Base-by-base conservation (phyloP, 2,329 filamentous ascomycete genomes). In the Penicillium occitanis region DNA sequence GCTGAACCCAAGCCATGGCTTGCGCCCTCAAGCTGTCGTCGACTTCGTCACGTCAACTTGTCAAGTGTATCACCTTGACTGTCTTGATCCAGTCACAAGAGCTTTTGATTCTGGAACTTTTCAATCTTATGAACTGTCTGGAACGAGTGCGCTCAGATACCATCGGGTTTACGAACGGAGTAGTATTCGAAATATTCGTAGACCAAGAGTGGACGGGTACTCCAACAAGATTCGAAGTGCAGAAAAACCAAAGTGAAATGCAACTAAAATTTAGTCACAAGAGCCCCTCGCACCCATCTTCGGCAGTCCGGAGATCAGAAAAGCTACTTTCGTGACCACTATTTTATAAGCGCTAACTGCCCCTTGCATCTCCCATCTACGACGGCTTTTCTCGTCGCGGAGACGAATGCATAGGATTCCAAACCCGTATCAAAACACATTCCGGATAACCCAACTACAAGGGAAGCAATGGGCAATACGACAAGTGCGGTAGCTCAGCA, bases 401-500 rank as follows among this genome's bases (percentile, higher is more conserved):
- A 33, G 25, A 53, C 50, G n/a, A 37, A 19, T 19, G 13, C 17
- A 37, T 6, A 8, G 11, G n/a, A n/a, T 22, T 37, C n/a, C 4
- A 10, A 6, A 37, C 3, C n/a, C 30, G 22, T 53, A 30, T 2
- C 11, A 2, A 53, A 4, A 33, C 8, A 11, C 11, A 19, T 22
- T 33, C 3, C n/a, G 17, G n/a, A 57, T 10, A 40, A 44, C 1
- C 6, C 37, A 2, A 46, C 13, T 19, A 11, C 8, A 22, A 40
- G 14, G 5, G 5, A 33, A 5, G 19, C 22, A 42, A 68, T 66
- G 63, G 60, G 55, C 5, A 69, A 66, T 50, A 13, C 57, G 37
- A 62, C 63, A 51, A 69, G 68, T 55, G 60, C 63, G 22, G 40
- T 65, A 42, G 62, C 57, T 35, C 57, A 66, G 37, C 63, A 66